phyloP scores from a whole-genome alignment of 179 eudicot species.

The Camellia oleifera region DNA sequence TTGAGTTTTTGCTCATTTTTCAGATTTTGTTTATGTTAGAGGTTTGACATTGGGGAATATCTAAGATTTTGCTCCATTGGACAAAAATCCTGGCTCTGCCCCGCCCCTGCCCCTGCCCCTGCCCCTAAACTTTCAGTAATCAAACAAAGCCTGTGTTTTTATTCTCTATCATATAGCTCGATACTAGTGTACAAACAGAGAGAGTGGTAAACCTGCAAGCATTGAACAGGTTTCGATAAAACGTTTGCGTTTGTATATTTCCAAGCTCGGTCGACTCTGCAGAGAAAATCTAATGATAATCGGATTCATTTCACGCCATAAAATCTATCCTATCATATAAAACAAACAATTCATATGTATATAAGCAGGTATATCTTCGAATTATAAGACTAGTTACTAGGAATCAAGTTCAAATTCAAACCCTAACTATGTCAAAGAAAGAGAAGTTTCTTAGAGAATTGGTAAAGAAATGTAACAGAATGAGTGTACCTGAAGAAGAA shows the following conservation, averaged over 20 bases:
- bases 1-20: no score
- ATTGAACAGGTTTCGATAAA: conserved; percentile 14
- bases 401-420: neutral
- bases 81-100: no score
- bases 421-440: neutral
- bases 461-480: neutral
- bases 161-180: neutral
- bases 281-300: neutral
- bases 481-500: conserved; percentile 23
- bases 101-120: no score
- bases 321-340: no score
- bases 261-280: conserved; percentile 25
- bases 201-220: conserved; percentile 24
- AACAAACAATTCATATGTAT: neutral
- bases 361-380: neutral
- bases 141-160: neutral
- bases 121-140: neutral
- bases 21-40: no score
- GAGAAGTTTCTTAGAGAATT: neutral
- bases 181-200: neutral
- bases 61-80: no score
- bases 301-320: neutral
- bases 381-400: neutral
- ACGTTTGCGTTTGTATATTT: conserved; percentile 13
- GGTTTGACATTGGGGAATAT: no score